A percentile compares a stretch with the other conserved stretches of the same genome.
Conservation (phyloP, 1,284 basidiomycete genomes). For the Pyrrhoderma noxium region DNA sequence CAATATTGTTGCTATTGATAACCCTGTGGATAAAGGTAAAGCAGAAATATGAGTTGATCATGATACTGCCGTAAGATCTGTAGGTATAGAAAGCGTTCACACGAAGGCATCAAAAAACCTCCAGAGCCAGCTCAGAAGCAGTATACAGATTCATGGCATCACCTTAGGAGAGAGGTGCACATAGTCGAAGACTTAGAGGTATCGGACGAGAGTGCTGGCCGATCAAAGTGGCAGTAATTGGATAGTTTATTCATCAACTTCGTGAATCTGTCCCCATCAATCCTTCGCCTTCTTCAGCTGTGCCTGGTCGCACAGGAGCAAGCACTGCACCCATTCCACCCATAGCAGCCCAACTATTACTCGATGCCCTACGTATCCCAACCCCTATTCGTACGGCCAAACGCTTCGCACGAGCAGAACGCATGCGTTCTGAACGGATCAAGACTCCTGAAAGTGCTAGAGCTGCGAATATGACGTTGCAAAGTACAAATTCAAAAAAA, state of each 20-base stretch:
- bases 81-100: too few species aligned
- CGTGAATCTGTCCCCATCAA: slow-evolving; percentile 5
- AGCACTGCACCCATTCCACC: slow-evolving; percentile 14
- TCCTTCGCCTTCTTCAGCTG: slow-evolving; percentile 2
- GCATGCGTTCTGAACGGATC: slow-evolving; percentile 59
- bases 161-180: too few species aligned
- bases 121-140: too few species aligned
- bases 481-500: slow-evolving; percentile 83
- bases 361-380: slow-evolving; percentile 20
- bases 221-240: too few species aligned
- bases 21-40: too few species aligned
- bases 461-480: slow-evolving; percentile 67
- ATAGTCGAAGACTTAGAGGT: too few species aligned
- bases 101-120: too few species aligned
- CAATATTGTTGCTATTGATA: too few species aligned
- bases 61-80: too few species aligned
- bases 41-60: too few species aligned
- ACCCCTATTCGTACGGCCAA: slow-evolving; percentile 79
- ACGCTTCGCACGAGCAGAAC: slow-evolving; percentile 67
- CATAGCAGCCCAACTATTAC: slow-evolving; percentile 15
- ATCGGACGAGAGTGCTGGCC: too few species aligned
- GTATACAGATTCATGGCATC: too few species aligned
- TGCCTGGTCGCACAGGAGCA: background rate
- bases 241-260: background rate
- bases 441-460: slow-evolving; percentile 60